Evolutionary conservation across 2,329 filamentous ascomycete genomes (phyloP), one percentile per base, ranked within the genome.

Genomic region (Diplodia mutila): DNA sequence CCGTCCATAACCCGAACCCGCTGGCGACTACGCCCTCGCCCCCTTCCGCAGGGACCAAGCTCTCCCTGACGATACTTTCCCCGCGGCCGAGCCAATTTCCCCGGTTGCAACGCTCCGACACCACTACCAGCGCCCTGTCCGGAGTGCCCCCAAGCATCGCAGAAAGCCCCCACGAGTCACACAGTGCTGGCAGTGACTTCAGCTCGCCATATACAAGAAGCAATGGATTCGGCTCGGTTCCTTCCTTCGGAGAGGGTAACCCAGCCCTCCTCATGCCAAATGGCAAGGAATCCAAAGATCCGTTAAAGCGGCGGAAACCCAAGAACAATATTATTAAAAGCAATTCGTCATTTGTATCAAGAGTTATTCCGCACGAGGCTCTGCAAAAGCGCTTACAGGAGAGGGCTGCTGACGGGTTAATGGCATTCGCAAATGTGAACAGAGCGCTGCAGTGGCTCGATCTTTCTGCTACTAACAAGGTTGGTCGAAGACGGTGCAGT

Each of bases 251-350:
- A 8, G 92, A 95, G 73, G 91, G 91, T 65, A 98, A 97, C 76
- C 86, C 90, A 7, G 85, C 92, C 29, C 84, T 98, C 34, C 83
- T 85, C 12, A 77, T 73, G 11, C 53, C 87, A 3, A 85, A 86
- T 63, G 84, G 85, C 34, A 93, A 92, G 74, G 92, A 94, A 74
- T 85, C 87, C 49, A 89, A 87, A 71, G 84, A 85, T 70, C 82
- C 82, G 11, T 76, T 83, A 27, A 97, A 97, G 84, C 87, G 89
- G 77, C 88, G 90, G 75, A 99, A 99, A 79, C 95, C 95, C 2
- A 99, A 98, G 85, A 98, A 94, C 80, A 98, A 96, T 78, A 95
- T 99, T 78, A 90, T 94, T 64, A 99, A 99, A 84, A 98, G 93
- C 81, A 98, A 97, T 79, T 99, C 95, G 11, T 97, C 94, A 0